phyloP scores from a whole-genome alignment of 768 basidiomycete genomes.

The Termitomyces sp. region DNA sequence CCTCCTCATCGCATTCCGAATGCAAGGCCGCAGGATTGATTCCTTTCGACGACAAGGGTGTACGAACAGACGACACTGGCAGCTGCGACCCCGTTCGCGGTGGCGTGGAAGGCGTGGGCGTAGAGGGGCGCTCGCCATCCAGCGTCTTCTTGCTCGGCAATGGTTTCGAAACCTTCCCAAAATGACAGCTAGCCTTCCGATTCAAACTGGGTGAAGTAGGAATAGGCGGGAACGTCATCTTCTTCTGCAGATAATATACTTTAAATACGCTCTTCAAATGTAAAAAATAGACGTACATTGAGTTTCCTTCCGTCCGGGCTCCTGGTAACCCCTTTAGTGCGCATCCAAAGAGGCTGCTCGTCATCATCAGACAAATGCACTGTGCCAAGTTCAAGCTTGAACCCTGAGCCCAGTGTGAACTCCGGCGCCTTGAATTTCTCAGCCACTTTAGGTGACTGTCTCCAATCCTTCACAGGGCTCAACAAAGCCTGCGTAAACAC shows the following conservation, averaged over 20 bases:
- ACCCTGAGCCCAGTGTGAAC: constrained; percentile 34
- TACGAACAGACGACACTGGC: constrained; percentile 22
- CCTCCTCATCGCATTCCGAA: constrained; percentile 18
- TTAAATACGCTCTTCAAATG: constrained; percentile 11
- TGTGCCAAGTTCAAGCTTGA: constrained; percentile 31
- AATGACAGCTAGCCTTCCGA: constrained; percentile 25
- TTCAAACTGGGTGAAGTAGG: constrained; percentile 46
- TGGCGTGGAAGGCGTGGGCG: constrained; percentile 20
- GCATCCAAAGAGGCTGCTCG: constrained; percentile 23
- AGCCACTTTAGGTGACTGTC: constrained; percentile 28
- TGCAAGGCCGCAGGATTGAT: constrained; percentile 32
- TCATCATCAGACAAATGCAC: constrained; percentile 28
- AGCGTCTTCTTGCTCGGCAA: constrained; percentile 8
- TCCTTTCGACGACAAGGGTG: constrained; percentile 21
- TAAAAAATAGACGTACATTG: constrained; percentile 21
- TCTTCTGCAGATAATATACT: constrained; percentile 28
- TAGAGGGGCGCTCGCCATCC: constrained; percentile 11
- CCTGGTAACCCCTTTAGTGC: constrained; percentile 23
- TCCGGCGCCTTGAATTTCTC: constrained; percentile 23
- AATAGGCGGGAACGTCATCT: constrained; percentile 35
- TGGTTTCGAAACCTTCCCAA: constrained; percentile 19
- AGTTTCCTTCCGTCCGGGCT: constrained; percentile 22
- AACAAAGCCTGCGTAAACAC: constrained; percentile 34
- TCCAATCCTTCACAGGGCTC: constrained; percentile 44
- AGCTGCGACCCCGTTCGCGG: constrained; percentile 19